Conservation (phyloP, 2,329 filamentous ascomycete species). For the Pochonia chlamydosporia region DNA sequence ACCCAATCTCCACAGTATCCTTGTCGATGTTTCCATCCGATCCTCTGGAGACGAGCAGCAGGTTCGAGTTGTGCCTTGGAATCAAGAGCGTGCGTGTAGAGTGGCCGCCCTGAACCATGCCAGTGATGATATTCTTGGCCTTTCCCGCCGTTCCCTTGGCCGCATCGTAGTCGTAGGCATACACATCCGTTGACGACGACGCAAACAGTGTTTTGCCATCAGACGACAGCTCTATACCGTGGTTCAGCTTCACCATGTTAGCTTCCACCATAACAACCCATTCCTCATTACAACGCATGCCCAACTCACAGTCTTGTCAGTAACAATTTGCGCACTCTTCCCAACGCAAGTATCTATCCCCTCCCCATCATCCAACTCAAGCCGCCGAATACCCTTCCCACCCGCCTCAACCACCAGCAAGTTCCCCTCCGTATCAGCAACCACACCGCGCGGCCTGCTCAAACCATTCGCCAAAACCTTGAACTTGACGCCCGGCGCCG, state of each 20-base stretch:
- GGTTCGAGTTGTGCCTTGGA: slow-evolving; percentile 41
- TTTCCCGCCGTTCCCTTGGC: slow-evolving; percentile 34
- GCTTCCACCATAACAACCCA: too few species aligned
- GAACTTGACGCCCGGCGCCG: slow-evolving; percentile 19
- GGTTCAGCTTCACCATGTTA: slow-evolving; percentile 33
- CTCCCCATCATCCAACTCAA: slow-evolving; percentile 25
- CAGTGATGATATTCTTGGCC: slow-evolving; percentile 43
- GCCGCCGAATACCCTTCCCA: slow-evolving; percentile 23
- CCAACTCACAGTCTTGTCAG: slow-evolving; percentile 20
- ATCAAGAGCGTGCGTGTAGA: slow-evolving; percentile 57
- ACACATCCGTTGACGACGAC: slow-evolving; percentile 47
- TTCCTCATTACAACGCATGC: too few species aligned
- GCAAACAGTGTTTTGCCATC: slow-evolving; percentile 43
- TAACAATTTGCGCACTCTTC: slow-evolving; percentile 20
- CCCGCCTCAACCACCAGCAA: slow-evolving; percentile 28
- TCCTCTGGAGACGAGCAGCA: slow-evolving; percentile 57
- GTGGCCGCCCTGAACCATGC: slow-evolving; percentile 55
- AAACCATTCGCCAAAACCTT: slow-evolving; percentile 21
- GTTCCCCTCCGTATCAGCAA: slow-evolving; percentile 30
- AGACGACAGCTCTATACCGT: slow-evolving; percentile 40
- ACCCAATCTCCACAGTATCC: slow-evolving; percentile 38
- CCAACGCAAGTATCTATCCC: slow-evolving; percentile 22
- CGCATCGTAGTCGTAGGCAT: slow-evolving; percentile 55
- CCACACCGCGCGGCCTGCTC: slow-evolving; percentile 23
- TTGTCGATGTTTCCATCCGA: slow-evolving; percentile 53